Conservation (phyloP, 2,329 filamentous ascomycete species). For the Torrubiella hemipterigena region DNA sequence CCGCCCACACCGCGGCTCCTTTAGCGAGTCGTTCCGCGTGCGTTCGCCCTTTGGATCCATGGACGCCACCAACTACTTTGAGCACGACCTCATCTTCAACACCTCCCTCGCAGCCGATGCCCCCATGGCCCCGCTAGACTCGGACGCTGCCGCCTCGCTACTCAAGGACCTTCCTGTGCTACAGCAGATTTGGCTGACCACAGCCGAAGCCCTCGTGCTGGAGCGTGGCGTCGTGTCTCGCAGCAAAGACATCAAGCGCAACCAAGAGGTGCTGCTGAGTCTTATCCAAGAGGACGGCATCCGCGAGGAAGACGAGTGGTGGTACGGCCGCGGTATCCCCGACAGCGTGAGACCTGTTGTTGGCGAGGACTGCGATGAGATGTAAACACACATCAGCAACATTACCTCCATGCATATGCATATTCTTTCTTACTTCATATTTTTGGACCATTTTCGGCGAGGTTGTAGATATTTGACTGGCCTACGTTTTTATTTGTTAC, state of each 20-base stretch:
- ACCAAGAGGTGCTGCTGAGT: constrained; percentile 49
- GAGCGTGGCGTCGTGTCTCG: constrained; percentile 46
- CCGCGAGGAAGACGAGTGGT: constrained; percentile 50
- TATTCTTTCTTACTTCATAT: background rate
- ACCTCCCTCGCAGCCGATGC: constrained; percentile 49
- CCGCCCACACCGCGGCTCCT: constrained; percentile 8
- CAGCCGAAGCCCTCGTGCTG: constrained; percentile 50
- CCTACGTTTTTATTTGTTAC: no score
- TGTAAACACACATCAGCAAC: constrained; percentile 12
- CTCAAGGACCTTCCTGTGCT: constrained; percentile 44
- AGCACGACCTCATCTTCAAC: constrained; percentile 37
- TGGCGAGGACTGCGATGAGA: constrained; percentile 39
- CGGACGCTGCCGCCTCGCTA: constrained; percentile 36
- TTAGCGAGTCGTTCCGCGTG: constrained; percentile 13
- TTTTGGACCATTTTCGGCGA: constrained; percentile 3
- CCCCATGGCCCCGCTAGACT: constrained; percentile 44
- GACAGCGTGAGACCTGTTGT: constrained; percentile 41
- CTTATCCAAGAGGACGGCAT: constrained; percentile 51
- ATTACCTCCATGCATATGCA: background rate
- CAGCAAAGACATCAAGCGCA: constrained; percentile 49
- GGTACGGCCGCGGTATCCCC: constrained; percentile 41
- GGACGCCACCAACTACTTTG: constrained; percentile 15
- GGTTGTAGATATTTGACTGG: no score
- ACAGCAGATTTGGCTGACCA: constrained; percentile 50
- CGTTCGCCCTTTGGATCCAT: constrained; percentile 17